These are phyloP conservation scores for Globisporangium perplexum DNA, from an alignment of 352 stramenopile species.

Conservation along the genomic window DNA sequence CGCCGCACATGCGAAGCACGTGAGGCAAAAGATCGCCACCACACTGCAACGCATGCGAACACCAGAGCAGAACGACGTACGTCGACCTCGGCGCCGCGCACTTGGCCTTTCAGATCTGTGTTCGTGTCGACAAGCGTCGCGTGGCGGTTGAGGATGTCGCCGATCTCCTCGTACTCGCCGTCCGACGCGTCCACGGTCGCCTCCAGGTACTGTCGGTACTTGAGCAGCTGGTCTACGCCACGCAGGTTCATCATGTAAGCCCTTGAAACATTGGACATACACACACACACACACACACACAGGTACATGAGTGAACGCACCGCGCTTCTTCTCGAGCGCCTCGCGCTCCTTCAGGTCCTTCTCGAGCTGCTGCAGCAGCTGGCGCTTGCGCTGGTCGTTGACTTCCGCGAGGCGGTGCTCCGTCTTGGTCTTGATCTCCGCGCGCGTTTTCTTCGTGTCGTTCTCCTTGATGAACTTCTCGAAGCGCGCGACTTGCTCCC, in stretches of 20 bases:
- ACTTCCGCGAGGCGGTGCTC: slow-evolving; percentile 68
- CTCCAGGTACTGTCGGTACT: slow-evolving; percentile 84
- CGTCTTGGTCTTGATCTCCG: slow-evolving; percentile 86
- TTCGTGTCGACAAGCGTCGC: slow-evolving; percentile 86
- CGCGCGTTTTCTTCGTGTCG: slow-evolving; percentile 83
- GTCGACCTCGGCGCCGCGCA: slow-evolving; percentile 56
- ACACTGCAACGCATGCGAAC: no score
- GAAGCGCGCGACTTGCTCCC: slow-evolving; percentile 87
- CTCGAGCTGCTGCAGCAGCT: slow-evolving; percentile 61
- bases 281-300: no score
- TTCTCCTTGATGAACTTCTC: slow-evolving; percentile 95
- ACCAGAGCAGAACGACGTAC: no score
- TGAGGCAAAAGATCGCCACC: no score
- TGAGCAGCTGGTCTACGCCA: slow-evolving; percentile 50
- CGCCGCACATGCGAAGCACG: no score
- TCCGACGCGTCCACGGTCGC: slow-evolving; percentile 77
- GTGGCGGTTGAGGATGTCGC: slow-evolving; percentile 81
- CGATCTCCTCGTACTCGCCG: slow-evolving; percentile 80
- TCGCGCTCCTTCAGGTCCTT: slow-evolving; percentile 65
- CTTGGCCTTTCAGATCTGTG: slow-evolving; percentile 76
- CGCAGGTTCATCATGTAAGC: background rate
- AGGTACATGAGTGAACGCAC: slow-evolving; percentile 9
- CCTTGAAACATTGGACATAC: no score
- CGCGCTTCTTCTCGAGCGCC: slow-evolving; percentile 66
- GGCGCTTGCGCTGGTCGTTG: slow-evolving; percentile 78